Conservation (phyloP, 2,329 filamentous ascomycete genomes). For the Teratosphaeria nubilosa region DNA sequence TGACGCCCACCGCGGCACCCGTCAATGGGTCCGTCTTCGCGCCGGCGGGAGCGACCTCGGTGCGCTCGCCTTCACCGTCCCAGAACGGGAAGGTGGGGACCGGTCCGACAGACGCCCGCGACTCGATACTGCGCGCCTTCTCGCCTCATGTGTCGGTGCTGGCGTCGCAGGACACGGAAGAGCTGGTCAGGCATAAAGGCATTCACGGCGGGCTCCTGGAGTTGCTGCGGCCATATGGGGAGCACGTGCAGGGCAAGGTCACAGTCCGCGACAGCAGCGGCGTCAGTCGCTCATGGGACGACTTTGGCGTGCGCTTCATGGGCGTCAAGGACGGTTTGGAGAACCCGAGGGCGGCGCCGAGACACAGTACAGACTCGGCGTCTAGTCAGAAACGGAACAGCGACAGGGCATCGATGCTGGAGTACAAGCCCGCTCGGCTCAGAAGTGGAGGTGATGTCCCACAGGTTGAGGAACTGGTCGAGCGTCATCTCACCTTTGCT, state of each 20-base stretch:
- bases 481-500: slow-evolving; percentile 66
- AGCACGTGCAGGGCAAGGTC: slow-evolving; percentile 76
- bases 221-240: slow-evolving; percentile 81
- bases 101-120: slow-evolving; percentile 40
- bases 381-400: slow-evolving; percentile 13
- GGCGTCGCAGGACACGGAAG: slow-evolving; percentile 76
- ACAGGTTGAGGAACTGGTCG: slow-evolving; percentile 70
- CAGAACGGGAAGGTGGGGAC: slow-evolving; percentile 31
- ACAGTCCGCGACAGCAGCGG: slow-evolving; percentile 85
- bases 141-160: slow-evolving; percentile 82
- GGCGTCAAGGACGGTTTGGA: slow-evolving; percentile 50
- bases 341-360: slow-evolving; percentile 24
- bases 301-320: slow-evolving; percentile 81
- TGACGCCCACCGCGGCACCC: slow-evolving; percentile 29
- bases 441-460: slow-evolving; percentile 45
- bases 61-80: slow-evolving; percentile 29
- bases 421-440: slow-evolving; percentile 29
- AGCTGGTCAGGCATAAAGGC: slow-evolving; percentile 71
- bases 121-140: slow-evolving; percentile 71
- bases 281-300: slow-evolving; percentile 70
- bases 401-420: slow-evolving; percentile 16
- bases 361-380: slow-evolving; percentile 29
- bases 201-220: slow-evolving; percentile 74
- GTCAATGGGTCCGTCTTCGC: slow-evolving; percentile 35
- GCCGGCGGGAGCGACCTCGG: slow-evolving; percentile 23